Evolutionary conservation across 225 moss, liverwort and hornwort species (phyloP).

Genomic region (Bryoerythrophyllum caledonicum): DNA sequence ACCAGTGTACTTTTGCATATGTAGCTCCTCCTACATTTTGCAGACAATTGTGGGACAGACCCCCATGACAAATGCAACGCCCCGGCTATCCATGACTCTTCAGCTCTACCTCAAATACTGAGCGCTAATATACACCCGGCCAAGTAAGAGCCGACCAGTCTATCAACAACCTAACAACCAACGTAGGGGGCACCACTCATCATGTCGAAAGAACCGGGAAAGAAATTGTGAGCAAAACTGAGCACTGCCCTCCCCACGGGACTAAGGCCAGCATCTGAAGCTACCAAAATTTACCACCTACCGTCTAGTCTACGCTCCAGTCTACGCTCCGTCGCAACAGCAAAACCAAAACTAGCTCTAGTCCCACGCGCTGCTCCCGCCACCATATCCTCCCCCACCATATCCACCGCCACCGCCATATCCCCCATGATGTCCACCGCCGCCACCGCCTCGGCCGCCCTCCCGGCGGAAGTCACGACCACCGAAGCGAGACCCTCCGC

Average conservation of each 20-base stretch:
- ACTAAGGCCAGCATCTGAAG: slow-evolving; percentile 42
- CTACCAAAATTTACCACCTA: slow-evolving; percentile 67
- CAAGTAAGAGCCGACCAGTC: slow-evolving; percentile 88
- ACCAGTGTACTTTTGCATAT: slow-evolving; percentile 56
- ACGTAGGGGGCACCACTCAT: slow-evolving; percentile 54
- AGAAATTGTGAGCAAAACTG: slow-evolving; percentile 85
- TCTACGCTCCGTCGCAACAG: neutral
- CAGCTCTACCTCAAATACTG: slow-evolving; percentile 46
- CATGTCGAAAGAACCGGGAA: slow-evolving; percentile 57
- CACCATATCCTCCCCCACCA: slow-evolving; percentile 73
- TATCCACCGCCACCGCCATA: slow-evolving; percentile 53
- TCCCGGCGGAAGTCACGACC: slow-evolving; percentile 87
- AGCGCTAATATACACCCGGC: slow-evolving; percentile 96
- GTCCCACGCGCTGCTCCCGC: slow-evolving; percentile 92
- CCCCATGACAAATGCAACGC: slow-evolving; percentile 45
- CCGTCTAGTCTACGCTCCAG: slow-evolving; percentile 22
- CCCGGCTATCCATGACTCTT: slow-evolving; percentile 50
- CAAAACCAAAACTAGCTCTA: slow-evolving; percentile 30
- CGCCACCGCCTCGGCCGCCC: slow-evolving; percentile 69
- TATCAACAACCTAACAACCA: slow-evolving; percentile 59
- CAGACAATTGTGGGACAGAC: slow-evolving; percentile 43
- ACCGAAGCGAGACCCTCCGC: slow-evolving; percentile 84
- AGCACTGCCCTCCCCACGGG: slow-evolving; percentile 41
- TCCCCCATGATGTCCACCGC: slow-evolving; percentile 56
- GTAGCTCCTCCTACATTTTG: slow-evolving; percentile 50